A percentile compares a stretch with the other conserved stretches of the same genome.
Conservation (phyloP, 768 basidiomycete species). For the Mrakia blollopis region DNA sequence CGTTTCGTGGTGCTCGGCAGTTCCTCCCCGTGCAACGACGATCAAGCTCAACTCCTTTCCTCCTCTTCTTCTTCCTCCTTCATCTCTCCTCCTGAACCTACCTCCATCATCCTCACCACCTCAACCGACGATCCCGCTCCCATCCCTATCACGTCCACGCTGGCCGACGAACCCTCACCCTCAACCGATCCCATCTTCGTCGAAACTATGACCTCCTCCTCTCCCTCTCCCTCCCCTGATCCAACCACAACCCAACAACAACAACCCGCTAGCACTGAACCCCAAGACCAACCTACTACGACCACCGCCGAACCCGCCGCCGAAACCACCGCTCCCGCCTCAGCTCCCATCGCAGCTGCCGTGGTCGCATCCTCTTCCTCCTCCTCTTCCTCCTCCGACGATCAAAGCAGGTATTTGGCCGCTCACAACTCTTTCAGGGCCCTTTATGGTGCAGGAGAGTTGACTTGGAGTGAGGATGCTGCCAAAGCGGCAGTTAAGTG, state of each 20-base stretch:
- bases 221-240: not conserved
- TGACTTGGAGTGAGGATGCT: conserved; percentile 62
- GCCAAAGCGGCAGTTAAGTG: conserved; percentile 52
- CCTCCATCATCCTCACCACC: not conserved
- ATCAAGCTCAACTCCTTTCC: not conserved
- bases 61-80: not conserved
- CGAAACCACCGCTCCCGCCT: not conserved
- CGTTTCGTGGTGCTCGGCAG: too few species aligned
- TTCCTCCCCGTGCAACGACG: not conserved
- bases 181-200: not conserved
- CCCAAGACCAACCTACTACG: not conserved
- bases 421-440: conserved; percentile 62
- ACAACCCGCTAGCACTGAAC: too few species aligned
- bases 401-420: conserved; percentile 55
- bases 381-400: conserved; percentile 45
- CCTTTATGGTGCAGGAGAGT: conserved; percentile 57
- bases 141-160: not conserved
- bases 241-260: not conserved
- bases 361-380: not conserved
- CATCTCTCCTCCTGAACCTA: not conserved
- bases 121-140: not conserved
- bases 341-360: not conserved
- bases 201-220: not conserved
- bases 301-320: not conserved
- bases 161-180: not conserved